phyloP scores from a whole-genome alignment of 129 eudicot genomes.

The Arctium minus region DNA sequence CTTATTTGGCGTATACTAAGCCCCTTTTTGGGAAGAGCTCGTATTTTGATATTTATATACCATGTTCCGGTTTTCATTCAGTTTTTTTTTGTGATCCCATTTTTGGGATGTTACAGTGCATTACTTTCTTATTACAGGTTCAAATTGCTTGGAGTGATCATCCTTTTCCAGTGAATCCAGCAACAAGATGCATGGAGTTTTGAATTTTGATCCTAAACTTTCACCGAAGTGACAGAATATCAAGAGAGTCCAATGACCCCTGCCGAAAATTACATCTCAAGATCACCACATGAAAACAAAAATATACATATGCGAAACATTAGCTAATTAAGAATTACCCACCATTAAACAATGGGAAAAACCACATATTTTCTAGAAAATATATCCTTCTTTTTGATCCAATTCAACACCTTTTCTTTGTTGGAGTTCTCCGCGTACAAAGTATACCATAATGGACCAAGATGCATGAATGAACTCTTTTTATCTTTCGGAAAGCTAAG shows the following conservation, averaged over 20 bases:
- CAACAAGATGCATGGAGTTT: conserved; percentile 66
- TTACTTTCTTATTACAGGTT: conserved; percentile 62
- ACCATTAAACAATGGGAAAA: conserved; percentile 71
- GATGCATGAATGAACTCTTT: conserved; percentile 34
- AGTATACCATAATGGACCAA: conserved; percentile 61
- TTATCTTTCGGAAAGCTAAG: conserved; percentile 46
- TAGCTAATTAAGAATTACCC: conserved; percentile 19
- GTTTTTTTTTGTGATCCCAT: too few relatives aligned
- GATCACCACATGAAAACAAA: not conserved
- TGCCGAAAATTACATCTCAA: conserved; percentile 23
- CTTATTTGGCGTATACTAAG: too few relatives aligned
- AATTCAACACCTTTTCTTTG: conserved; percentile 45
- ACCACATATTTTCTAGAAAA: conserved; percentile 65
- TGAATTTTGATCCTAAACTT: conserved; percentile 31
- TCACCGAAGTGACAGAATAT: conserved; percentile 74
- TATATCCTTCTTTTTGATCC: conserved; percentile 55
- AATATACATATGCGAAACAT: not conserved
- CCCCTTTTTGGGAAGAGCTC: too few relatives aligned
- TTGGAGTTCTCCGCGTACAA: conserved; percentile 28
- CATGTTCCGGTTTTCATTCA: too few relatives aligned
- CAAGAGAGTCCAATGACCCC: conserved; percentile 82
- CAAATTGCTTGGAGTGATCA: conserved; percentile 45
- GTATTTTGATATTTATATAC: too few relatives aligned
- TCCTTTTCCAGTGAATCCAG: conserved; percentile 63
- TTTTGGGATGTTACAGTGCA: too few relatives aligned